Base-by-base conservation (phyloP, 2,329 filamentous ascomycete genomes). In the Trichophyton rubrum region DNA sequence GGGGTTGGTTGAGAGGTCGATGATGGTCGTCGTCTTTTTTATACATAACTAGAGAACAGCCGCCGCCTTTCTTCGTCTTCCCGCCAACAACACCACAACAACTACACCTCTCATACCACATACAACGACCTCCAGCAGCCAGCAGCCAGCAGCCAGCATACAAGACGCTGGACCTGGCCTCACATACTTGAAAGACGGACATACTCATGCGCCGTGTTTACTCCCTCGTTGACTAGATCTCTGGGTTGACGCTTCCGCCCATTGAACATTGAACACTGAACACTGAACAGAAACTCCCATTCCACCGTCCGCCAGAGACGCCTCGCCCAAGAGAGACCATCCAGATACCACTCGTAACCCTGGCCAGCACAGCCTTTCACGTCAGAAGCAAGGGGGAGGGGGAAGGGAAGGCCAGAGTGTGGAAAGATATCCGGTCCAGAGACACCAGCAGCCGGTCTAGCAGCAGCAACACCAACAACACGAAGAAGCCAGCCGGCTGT, bases 401-500 rank as follows among this genome's bases (percentile, higher is more conserved):
- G 58, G 62, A 59, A 59, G 58, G 60, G 57, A 59, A 51, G 58
- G 33, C 51, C 35, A 60, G 62, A 62, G 62, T 63, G 4, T 63
- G 62, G 62, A 62, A 59, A 45, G 60, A 63, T 5, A 63, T 63
- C 60, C 41, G 62, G 41, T 53, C 58, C 22, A 55, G 59, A 49
- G 60, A 58, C 35, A 8, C 22, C 15, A 15, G 27, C 27, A 30
- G 27, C 27, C 27, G 27, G 24, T 27, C 24, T 6, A 30, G 1
- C 27, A 30, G 6, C 27, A 30, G 1, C 27, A 8, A 8, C 27
- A 6, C 6, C 27, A 30, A 7, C 6, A 30, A 56, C 59, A 53
- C 58, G 53, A 43, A 58, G 22, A 60, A 62, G 55, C 35, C 57
- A 24, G 8, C 49, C 22, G 8, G 13, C 11, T 53, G 7, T 22